Conservation (phyloP, 257 asterid genomes). For the Schizonepeta tenuifolia region DNA sequence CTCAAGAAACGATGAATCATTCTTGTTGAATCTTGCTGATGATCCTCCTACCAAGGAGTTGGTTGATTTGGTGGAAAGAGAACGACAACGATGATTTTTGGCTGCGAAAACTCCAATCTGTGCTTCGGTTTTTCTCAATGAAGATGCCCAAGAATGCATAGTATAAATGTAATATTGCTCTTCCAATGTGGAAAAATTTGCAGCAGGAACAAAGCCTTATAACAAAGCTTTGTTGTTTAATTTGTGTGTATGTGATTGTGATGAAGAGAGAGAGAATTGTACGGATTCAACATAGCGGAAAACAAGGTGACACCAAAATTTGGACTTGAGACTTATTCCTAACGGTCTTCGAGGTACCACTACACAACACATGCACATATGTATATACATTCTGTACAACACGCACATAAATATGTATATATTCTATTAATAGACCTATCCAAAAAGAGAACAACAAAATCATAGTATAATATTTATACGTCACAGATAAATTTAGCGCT, state of each 20-base stretch:
- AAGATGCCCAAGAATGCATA: conserved; percentile 65
- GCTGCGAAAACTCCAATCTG: conserved; percentile 39
- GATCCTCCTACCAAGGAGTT: conserved; percentile 24
- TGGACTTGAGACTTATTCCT: conserved; percentile 40
- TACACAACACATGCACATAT: not conserved
- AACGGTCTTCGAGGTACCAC: conserved; percentile 41
- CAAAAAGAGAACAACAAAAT: too few species aligned
- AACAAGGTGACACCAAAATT: conserved; percentile 35
- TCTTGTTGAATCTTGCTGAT: conserved; percentile 17
- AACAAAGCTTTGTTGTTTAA: conserved; percentile 10
- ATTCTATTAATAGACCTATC: not conserved
- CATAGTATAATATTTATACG: too few species aligned
- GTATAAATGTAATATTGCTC: conserved; percentile 18
- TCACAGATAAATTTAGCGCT: too few species aligned
- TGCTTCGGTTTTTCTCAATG: conserved; percentile 46
- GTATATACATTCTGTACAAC: not conserved
- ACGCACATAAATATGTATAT: not conserved
- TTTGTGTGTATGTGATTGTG: conserved; percentile 18
- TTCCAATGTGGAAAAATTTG: not conserved
- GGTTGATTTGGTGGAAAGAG: conserved; percentile 38
- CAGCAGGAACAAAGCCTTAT: conserved; percentile 14
- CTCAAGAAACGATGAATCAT: conserved; percentile 37
- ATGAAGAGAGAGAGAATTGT: conserved; percentile 34
- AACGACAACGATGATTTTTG: conserved; percentile 32
- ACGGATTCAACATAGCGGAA: conserved; percentile 41